A percentile compares a stretch with the other conserved stretches of the same genome.
Conservation (phyloP, 768 basidiomycete species). For the Mycena maculata region DNA sequence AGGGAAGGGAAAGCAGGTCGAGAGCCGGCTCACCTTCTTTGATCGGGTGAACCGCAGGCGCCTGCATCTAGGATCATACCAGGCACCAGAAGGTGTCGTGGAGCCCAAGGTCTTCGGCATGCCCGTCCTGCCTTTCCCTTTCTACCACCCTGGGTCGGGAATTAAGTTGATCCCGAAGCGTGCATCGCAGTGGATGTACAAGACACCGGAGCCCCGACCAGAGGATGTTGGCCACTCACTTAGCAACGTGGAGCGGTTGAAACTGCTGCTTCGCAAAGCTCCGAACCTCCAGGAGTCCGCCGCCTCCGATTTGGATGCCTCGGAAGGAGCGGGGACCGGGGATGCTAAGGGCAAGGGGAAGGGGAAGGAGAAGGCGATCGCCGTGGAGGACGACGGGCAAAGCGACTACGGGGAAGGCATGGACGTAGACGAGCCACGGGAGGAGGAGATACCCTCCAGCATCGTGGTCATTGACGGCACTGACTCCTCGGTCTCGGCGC, state of each 20-base stretch:
- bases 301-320: too few species aligned
- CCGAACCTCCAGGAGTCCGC: neutral
- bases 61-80: neutral
- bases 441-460: neutral
- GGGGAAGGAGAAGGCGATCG: too few species aligned
- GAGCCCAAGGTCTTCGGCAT: neutral
- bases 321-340: too few species aligned
- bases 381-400: too few species aligned
- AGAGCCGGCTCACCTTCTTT: too few species aligned
- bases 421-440: slow-evolving; percentile 20
- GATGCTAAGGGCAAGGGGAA: too few species aligned
- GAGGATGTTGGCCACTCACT: neutral
- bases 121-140: neutral
- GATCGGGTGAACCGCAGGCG: too few species aligned
- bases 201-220: neutral
- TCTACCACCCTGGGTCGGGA: neutral
- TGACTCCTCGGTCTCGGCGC: too few species aligned
- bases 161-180: neutral
- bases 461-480: neutral
- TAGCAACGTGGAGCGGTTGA: too few species aligned
- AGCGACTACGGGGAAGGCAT: too few species aligned
- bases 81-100: neutral
- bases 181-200: neutral
- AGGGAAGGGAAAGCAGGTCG: too few species aligned
- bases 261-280: neutral